phyloP scores from a whole-genome alignment of 805 yeast species.

The Kodamaea sagamina region DNA sequence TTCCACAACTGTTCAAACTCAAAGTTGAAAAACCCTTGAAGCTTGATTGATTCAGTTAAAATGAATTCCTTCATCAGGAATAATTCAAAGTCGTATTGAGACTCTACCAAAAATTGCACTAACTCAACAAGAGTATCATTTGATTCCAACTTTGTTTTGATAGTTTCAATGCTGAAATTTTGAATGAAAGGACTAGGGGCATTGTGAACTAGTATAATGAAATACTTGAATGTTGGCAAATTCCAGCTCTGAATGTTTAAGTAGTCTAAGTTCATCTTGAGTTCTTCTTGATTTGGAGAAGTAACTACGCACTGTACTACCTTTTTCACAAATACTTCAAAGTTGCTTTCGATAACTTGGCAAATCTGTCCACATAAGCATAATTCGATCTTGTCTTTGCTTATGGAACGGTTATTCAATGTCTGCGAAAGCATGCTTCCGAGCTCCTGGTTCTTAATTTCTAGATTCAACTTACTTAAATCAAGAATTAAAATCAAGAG shows the following conservation, averaged over 20 bases:
- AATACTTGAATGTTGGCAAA: constrained; percentile 32
- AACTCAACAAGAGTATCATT: constrained; percentile 21
- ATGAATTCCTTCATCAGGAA: constrained; percentile 20
- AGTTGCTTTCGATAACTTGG: constrained; percentile 20
- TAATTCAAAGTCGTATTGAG: constrained; percentile 29
- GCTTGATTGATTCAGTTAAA: constrained; percentile 14
- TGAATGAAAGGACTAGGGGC: constrained; percentile 36
- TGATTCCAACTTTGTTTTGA: constrained; percentile 21
- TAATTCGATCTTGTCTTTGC: constrained; percentile 14
- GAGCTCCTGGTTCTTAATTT: constrained; percentile 13
- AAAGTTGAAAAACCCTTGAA: constrained; percentile 16
- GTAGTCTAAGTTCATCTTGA: constrained; percentile 21
- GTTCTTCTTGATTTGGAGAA: constrained; percentile 28
- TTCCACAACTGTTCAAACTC: constrained; percentile 25
- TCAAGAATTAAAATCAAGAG: constrained; percentile 12
- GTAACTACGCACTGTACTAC: constrained; percentile 36
- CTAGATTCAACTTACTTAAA: constrained; percentile 9
- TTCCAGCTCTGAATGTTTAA: constrained; percentile 33
- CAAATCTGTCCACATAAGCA: constrained; percentile 30
- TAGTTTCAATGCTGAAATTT: constrained; percentile 24
- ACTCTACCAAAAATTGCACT: constrained; percentile 27
- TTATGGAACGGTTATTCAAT: constrained; percentile 22
- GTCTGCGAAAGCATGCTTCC: constrained; percentile 18
- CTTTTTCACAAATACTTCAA: constrained; percentile 31
- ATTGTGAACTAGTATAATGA: constrained; percentile 33